Evolutionary conservation across 2,329 filamentous ascomycete species (phyloP).

Genomic region (Sporothrix globosa): DNA sequence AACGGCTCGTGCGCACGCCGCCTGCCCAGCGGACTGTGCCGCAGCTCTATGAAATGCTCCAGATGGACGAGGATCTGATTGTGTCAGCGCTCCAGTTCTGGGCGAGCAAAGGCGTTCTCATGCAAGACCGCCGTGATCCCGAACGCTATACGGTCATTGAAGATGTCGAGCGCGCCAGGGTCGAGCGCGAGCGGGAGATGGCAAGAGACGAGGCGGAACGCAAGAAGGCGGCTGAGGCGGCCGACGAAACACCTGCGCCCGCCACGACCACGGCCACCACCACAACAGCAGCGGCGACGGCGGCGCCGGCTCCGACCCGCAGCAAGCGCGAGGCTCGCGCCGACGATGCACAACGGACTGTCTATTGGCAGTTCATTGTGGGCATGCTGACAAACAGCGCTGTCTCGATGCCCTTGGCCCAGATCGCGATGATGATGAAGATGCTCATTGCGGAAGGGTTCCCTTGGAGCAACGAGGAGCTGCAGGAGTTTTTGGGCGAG

Average conservation of each 20-base stretch:
- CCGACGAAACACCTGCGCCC: conserved; percentile 36
- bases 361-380: conserved; percentile 91
- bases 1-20: conserved; percentile 32
- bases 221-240: conserved; percentile 33
- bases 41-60: conserved; percentile 58
- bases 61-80: conserved; percentile 75
- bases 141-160: conserved; percentile 71
- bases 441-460: conserved; percentile 89
- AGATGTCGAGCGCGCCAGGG: conserved; percentile 41
- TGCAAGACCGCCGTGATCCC: conserved; percentile 45
- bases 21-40: conserved; percentile 53
- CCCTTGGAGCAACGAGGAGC: conserved; percentile 84
- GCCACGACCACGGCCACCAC: conserved; percentile 15
- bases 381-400: conserved; percentile 95
- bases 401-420: conserved; percentile 72
- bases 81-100: conserved; percentile 70
- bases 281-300: background rate
- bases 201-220: conserved; percentile 38
- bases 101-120: conserved; percentile 69
- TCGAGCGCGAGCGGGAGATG: conserved; percentile 39
- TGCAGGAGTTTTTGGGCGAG: conserved; percentile 75
- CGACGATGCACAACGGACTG: conserved; percentile 59
- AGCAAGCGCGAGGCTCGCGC: conserved; percentile 48
- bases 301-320: conserved; percentile 40
- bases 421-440: conserved; percentile 93